Percentiles rank a stretch among this genome's conserved stretches.
phyloP scores from a whole-genome alignment of 805 yeast species.

The Sugiyamaella chiloensis region DNA sequence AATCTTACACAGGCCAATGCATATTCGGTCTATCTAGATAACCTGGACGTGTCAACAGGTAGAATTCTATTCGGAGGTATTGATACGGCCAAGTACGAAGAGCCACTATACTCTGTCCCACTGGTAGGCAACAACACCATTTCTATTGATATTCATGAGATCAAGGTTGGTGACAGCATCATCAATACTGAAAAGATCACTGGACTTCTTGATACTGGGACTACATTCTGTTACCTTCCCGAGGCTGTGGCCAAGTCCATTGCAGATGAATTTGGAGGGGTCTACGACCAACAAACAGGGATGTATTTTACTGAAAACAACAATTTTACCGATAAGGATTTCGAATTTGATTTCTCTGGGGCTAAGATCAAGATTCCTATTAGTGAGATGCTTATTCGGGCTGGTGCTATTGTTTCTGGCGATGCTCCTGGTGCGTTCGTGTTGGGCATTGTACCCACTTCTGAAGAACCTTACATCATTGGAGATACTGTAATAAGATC shows the following conservation, averaged over 20 bases:
- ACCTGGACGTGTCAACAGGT: slow-evolving; percentile 34
- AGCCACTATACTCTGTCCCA: slow-evolving; percentile 37
- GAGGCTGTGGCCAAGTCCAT: slow-evolving; percentile 6
- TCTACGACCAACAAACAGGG: slow-evolving; percentile 16
- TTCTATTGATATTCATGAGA: slow-evolving; percentile 14
- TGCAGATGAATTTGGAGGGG: slow-evolving; percentile 10
- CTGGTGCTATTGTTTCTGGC: slow-evolving; percentile 13
- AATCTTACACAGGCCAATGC: slow-evolving; percentile 42
- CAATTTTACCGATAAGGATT: slow-evolving; percentile 9
- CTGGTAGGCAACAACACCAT: slow-evolving; percentile 25
- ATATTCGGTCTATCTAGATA: slow-evolving; percentile 47
- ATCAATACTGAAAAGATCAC: slow-evolving; percentile 20
- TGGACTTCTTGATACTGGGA: slow-evolving; percentile 56
- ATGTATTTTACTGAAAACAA: slow-evolving; percentile 24
- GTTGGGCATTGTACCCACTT: slow-evolving; percentile 15
- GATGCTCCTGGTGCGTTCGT: slow-evolving; percentile 16
- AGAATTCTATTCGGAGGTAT: slow-evolving; percentile 45
- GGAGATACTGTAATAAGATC: slow-evolving; percentile 67
- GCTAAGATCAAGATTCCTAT: slow-evolving; percentile 27
- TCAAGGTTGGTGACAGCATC: slow-evolving; percentile 16
- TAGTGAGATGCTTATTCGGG: slow-evolving; percentile 20
- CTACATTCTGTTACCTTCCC: slow-evolving; percentile 52
- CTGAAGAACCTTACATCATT: slow-evolving; percentile 36
- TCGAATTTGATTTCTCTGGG: slow-evolving; percentile 25
- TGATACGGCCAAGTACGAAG: slow-evolving; percentile 42